phyloP scores from a whole-genome alignment of 2,329 filamentous ascomycete species.

The Ilyonectria destructans region DNA sequence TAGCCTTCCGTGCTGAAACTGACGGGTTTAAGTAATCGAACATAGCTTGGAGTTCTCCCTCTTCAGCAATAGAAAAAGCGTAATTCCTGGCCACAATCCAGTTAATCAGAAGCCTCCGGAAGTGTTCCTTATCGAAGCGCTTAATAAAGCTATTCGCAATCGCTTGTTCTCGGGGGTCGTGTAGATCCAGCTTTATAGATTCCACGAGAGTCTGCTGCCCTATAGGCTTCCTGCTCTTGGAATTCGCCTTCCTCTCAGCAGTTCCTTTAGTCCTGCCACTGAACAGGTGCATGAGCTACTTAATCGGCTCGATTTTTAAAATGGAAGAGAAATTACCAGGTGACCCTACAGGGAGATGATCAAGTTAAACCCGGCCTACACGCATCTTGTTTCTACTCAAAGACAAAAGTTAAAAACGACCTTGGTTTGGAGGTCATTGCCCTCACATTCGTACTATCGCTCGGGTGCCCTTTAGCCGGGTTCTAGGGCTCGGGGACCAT shows the following conservation, averaged over 20 bases:
- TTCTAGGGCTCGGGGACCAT: too few relatives aligned
- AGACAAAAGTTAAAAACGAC: too few relatives aligned
- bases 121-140: constrained; percentile 15
- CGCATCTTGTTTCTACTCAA: too few relatives aligned
- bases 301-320: too few relatives aligned
- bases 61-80: constrained; percentile 20
- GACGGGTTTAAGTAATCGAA: background rate
- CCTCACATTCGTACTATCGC: too few relatives aligned
- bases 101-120: constrained; percentile 30
- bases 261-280: constrained; percentile 1
- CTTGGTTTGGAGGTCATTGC: too few relatives aligned
- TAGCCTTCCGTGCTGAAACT: constrained; percentile 11
- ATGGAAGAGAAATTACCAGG: too few relatives aligned
- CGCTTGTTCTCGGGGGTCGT: constrained; percentile 15
- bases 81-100: constrained; percentile 33
- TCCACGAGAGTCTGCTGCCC: background rate
- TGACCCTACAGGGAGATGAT: too few relatives aligned
- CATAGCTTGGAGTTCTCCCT: constrained; percentile 25
- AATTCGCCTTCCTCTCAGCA: background rate
- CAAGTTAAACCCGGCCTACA: too few relatives aligned
- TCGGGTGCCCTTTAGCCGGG: too few relatives aligned
- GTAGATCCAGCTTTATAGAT: constrained; percentile 9
- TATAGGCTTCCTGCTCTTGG: background rate
- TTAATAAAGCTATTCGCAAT: constrained; percentile 16
- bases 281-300: background rate